phyloP scores from a whole-genome alignment of 225 moss, liverwort and hornwort species.

The Straminergon stramineum region DNA sequence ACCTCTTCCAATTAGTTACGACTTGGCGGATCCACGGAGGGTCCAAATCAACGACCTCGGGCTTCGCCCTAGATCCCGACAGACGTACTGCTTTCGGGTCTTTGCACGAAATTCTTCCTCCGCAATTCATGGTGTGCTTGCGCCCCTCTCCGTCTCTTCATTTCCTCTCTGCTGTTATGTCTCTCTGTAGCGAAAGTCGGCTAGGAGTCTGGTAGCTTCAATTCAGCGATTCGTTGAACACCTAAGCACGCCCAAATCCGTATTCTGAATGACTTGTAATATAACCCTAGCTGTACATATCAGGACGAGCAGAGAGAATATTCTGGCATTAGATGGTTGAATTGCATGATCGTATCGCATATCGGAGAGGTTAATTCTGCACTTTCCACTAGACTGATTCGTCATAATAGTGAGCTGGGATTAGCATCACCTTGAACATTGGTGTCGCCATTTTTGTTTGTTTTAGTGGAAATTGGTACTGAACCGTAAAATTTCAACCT shows the following conservation, averaged over 20 bases:
- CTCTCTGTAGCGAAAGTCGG: not conserved
- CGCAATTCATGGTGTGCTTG: not conserved
- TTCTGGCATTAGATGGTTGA: not conserved
- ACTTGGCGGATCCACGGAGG: not conserved
- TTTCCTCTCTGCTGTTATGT: too few species aligned
- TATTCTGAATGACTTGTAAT: not conserved
- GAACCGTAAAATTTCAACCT: too few species aligned
- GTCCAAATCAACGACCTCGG: not conserved
- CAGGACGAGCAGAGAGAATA: not conserved
- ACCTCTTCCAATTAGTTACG: not conserved
- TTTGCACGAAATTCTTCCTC: too few species aligned
- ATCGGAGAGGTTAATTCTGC: too few species aligned
- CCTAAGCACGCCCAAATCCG: not conserved
- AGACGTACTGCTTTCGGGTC: too few species aligned
- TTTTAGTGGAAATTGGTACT: too few species aligned
- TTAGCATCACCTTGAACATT: too few species aligned
- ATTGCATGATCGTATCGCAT: too few species aligned
- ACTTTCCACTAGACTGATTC: too few species aligned
- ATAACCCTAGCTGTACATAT: not conserved
- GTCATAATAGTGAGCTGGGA: too few species aligned
- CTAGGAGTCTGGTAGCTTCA: not conserved
- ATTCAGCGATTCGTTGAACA: not conserved
- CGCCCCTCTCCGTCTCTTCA: not conserved
- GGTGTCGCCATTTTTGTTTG: too few species aligned
- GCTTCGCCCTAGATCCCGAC: not conserved